A percentile compares a stretch with the other conserved stretches of the same genome.
Conservation (phyloP, 2,329 filamentous ascomycete species). For the Thielaviopsis populi region DNA sequence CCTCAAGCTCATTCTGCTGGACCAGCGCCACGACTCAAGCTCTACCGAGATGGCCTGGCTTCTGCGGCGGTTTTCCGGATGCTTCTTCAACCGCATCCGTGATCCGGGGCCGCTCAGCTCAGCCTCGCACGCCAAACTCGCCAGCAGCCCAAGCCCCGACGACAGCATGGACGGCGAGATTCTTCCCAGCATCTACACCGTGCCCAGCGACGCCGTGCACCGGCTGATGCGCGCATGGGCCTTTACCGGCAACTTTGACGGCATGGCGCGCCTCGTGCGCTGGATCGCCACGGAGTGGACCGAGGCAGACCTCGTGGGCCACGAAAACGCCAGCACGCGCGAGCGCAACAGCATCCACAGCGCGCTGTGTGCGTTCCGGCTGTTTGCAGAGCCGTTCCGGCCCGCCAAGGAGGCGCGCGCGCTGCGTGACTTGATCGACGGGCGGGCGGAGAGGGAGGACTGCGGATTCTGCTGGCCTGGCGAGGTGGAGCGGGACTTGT, state of each 20-base stretch:
- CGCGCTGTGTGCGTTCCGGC: conserved; percentile 33
- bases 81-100: conserved; percentile 5
- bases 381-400: conserved; percentile 32
- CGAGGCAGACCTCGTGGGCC: conserved; percentile 21
- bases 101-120: not conserved
- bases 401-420: conserved; percentile 22
- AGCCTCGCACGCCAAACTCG: not conserved
- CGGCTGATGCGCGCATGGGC: conserved; percentile 42
- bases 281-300: conserved; percentile 43
- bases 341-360: conserved; percentile 25
- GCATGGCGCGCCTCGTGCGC: conserved; percentile 39
- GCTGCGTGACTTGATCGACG: conserved; percentile 23
- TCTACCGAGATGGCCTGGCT: conserved; percentile 8
- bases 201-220: conserved; percentile 10
- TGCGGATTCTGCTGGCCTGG: conserved; percentile 28
- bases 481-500: conserved; percentile 25
- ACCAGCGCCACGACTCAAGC: not conserved
- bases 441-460: conserved; percentile 19
- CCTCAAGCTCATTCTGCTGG: conserved; percentile 3
- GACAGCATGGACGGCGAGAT: not conserved
- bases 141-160: not conserved
- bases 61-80: conserved; percentile 5
- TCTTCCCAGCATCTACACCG: not conserved
- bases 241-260: conserved; percentile 41
- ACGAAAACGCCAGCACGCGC: conserved; percentile 15